Percentiles rank a stretch among this genome's conserved stretches.
Conservation (phyloP, 2,329 filamentous ascomycete species). For the Chalaropsis thielavioides region DNA sequence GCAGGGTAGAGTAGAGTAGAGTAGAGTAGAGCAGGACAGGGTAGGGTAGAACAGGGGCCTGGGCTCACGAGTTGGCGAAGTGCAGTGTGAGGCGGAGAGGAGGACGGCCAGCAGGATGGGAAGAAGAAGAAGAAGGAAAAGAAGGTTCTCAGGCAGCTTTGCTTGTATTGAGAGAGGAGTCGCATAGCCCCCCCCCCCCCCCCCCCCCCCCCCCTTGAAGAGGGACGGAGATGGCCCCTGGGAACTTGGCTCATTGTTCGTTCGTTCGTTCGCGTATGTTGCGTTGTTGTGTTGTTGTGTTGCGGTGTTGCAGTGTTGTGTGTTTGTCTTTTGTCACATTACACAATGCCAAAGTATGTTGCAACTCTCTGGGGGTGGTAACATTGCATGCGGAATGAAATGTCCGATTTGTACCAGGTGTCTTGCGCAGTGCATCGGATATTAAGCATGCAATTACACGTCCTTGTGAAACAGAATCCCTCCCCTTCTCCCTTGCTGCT, state of each 20-base stretch:
- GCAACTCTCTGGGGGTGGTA: background rate
- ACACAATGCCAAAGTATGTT: background rate
- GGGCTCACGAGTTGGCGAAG: background rate
- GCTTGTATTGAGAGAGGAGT: no score
- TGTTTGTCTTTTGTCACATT: background rate
- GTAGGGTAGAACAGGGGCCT: background rate
- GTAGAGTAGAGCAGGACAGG: background rate
- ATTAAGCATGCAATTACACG: background rate
- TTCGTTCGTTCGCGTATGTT: background rate
- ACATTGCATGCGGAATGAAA: background rate
- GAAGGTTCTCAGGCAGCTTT: no score
- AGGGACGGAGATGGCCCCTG: background rate
- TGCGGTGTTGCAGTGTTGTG: no score
- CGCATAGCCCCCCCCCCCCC: no score
- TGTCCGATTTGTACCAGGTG: background rate
- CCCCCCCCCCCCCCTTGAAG: no score
- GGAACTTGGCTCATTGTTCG: background rate
- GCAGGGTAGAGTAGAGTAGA: background rate
- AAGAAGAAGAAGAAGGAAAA: no score
- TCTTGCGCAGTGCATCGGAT: background rate
- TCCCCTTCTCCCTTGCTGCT: background rate
- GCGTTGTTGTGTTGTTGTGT: background rate
- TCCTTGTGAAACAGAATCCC: background rate
- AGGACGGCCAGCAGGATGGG: no score
- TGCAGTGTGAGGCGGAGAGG: no score